Conservation (phyloP, 2,329 filamentous ascomycete species). For the Verticillium zaregamsianum region DNA sequence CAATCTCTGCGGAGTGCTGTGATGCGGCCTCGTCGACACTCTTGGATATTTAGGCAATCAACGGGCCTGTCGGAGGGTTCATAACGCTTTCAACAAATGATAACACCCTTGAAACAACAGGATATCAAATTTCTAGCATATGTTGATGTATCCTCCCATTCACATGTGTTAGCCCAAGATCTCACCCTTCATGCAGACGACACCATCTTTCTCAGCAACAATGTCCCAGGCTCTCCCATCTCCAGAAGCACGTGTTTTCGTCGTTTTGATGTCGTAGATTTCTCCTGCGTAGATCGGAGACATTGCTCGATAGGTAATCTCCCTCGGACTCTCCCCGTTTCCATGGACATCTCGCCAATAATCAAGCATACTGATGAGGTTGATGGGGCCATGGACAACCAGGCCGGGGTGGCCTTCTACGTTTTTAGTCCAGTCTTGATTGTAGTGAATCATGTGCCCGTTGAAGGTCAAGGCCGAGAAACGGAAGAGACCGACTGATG, state of each 20-base stretch:
- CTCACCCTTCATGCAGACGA: conserved; percentile 30
- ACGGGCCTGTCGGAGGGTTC: no score
- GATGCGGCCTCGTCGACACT: no score
- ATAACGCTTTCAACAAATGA: no score
- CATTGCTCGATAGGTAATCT: conserved; percentile 64
- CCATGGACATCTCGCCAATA: conserved; percentile 54
- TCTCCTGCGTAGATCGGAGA: conserved; percentile 68
- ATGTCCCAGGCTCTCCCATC: conserved; percentile 35
- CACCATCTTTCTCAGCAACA: conserved; percentile 37
- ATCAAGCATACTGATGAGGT: conserved; percentile 67
- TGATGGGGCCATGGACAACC: conserved; percentile 78
- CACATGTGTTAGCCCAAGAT: background rate
- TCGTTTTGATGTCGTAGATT: conserved; percentile 56
- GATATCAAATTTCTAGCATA: no score
- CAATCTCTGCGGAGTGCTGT: no score
- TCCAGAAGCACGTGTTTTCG: conserved; percentile 30
- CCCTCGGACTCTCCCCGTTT: conserved; percentile 8
- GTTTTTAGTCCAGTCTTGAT: conserved; percentile 58
- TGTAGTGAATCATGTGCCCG: conserved; percentile 80
- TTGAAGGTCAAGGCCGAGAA: conserved; percentile 86
- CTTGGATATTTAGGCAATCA: no score
- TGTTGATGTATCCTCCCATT: no score
- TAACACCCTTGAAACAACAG: no score
- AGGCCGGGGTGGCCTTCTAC: conserved; percentile 66
- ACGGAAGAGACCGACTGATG: conserved; percentile 60